A percentile compares a stretch with the other conserved stretches of the same genome.
Conservation (phyloP, 1,284 basidiomycete genomes). For the Ganoderma sinense region DNA sequence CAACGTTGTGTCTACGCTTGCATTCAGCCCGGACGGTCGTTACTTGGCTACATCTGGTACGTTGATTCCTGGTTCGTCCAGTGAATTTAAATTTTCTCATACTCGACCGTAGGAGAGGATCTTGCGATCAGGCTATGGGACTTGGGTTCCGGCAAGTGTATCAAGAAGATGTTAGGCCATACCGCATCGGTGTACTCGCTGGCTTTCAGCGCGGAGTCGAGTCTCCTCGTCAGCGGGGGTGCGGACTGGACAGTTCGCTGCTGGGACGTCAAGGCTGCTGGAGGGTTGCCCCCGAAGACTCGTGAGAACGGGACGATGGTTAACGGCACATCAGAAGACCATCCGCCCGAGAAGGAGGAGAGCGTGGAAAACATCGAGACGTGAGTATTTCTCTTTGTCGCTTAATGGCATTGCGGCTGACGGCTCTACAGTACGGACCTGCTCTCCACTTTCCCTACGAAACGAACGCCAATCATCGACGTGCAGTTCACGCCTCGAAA, state of each 20-base stretch:
- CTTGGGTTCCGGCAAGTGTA: slow-evolving; percentile 88
- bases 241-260: slow-evolving; percentile 96
- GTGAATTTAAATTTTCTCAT: slow-evolving; percentile 12
- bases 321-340: slow-evolving; percentile 35
- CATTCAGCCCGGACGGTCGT: slow-evolving; percentile 92
- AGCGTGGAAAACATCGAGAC: slow-evolving; percentile 59
- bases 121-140: slow-evolving; percentile 97
- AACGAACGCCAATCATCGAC: slow-evolving; percentile 91
- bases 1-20: slow-evolving; percentile 87
- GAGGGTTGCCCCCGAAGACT: slow-evolving; percentile 64
- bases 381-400: slow-evolving; percentile 48
- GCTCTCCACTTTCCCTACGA: slow-evolving; percentile 92
- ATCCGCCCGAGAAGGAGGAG: slow-evolving; percentile 43
- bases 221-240: slow-evolving; percentile 87
- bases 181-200: slow-evolving; percentile 89
- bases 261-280: slow-evolving; percentile 93
- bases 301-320: slow-evolving; percentile 59
- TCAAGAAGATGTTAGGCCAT: slow-evolving; percentile 99
- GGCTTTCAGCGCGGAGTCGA: slow-evolving; percentile 92
- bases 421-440: slow-evolving; percentile 75
- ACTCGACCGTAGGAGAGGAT: slow-evolving; percentile 75
- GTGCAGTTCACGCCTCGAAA: slow-evolving; percentile 96
- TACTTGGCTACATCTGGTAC: slow-evolving; percentile 91
- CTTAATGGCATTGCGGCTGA: neutral
- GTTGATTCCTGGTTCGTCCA: slow-evolving; percentile 30